phyloP scores from a whole-genome alignment of 768 basidiomycete species.

The Russula sp. region DNA sequence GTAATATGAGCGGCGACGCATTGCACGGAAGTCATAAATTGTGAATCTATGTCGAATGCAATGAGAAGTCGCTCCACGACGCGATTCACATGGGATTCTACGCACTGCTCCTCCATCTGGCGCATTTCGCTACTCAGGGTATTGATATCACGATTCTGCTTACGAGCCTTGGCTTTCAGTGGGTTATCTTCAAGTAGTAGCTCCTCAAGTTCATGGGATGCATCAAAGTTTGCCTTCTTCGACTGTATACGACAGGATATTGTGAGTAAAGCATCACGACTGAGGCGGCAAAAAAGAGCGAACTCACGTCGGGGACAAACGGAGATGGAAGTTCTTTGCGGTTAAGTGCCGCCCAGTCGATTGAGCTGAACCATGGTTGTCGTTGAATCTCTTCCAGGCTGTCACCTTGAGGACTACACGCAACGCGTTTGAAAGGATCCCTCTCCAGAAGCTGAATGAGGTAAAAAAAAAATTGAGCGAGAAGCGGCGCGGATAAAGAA shows the following conservation, averaged over 20 bases:
- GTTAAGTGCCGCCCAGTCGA: slow-evolving; percentile 87
- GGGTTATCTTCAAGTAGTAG: slow-evolving; percentile 94
- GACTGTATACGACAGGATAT: slow-evolving; percentile 45
- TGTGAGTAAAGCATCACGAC: slow-evolving; percentile 17
- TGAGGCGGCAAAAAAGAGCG: neutral
- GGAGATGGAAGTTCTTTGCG: slow-evolving; percentile 69
- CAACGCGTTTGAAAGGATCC: slow-evolving; percentile 73
- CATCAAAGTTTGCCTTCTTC: slow-evolving; percentile 99
- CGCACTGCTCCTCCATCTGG: slow-evolving; percentile 97
- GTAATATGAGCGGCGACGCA: slow-evolving; percentile 88
- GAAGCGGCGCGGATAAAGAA: neutral
- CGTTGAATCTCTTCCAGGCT: slow-evolving; percentile 72
- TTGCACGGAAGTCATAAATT: slow-evolving; percentile 87
- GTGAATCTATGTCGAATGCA: slow-evolving; percentile 55
- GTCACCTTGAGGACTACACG: slow-evolving; percentile 74
- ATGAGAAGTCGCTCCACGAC: slow-evolving; percentile 9
- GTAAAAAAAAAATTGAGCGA: neutral
- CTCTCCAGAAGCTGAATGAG: slow-evolving; percentile 72
- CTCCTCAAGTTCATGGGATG: slow-evolving; percentile 96
- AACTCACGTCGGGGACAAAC: slow-evolving; percentile 81
- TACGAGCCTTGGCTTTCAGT: slow-evolving; percentile 88
- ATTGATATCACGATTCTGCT: slow-evolving; percentile 76
- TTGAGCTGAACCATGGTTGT: slow-evolving; percentile 82
- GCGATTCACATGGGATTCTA: slow-evolving; percentile 13
- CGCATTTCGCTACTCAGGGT: slow-evolving; percentile 87